Evolutionary conservation across 495 filamentous ascomycete species (phyloP), one percentile per base, ranked within the genome.

Genomic region (Podospora bellae-mahoneyi): DNA sequence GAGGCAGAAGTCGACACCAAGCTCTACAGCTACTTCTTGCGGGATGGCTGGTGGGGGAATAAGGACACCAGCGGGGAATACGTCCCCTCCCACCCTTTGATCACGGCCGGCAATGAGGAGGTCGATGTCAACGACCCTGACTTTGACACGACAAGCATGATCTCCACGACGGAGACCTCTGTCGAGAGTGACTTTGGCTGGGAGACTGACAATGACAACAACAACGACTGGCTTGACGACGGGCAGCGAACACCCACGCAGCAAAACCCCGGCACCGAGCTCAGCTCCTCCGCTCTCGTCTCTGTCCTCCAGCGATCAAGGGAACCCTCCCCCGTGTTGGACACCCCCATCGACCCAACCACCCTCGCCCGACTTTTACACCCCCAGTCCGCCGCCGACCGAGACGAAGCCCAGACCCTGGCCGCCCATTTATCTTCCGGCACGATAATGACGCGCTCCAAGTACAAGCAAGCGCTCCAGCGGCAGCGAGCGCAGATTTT

Each of bases 351-450:
- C n/a, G 88, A 90, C 62, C 80, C 89, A 53, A 74, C 80, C 28
- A 87, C 89, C 62, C 85, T 99, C 13, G 91, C 94, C 7, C 84
- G 86, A n/a, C 87, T 98, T 0, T 88, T 99, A 2, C 85, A 96
- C 72, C 96, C 96, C 0, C 87, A 87, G 60, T 91, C 86, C 55
- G 82, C 87, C 0, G 91, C 94, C 65, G 89, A 94, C 64, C 85
- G 88, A 53, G 86, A 91, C 48, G 91, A 97, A 76, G 95, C 96
- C 2, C 86, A 86, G 34, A 84, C 94, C 10, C 85, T 98, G 2
- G 90, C 94, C 15, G 90, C 91, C 2, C 94, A 94, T 75, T 85
- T 99, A 15, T 79, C 82, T 19, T 86, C 86, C 62, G 79, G 86
- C 5, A 81, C 80, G n/a, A 88, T 94, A 59, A 77, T 97, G 66